Conservation (phyloP, 2,329 filamentous ascomycete genomes). For the Trichoderma aggressivum region DNA sequence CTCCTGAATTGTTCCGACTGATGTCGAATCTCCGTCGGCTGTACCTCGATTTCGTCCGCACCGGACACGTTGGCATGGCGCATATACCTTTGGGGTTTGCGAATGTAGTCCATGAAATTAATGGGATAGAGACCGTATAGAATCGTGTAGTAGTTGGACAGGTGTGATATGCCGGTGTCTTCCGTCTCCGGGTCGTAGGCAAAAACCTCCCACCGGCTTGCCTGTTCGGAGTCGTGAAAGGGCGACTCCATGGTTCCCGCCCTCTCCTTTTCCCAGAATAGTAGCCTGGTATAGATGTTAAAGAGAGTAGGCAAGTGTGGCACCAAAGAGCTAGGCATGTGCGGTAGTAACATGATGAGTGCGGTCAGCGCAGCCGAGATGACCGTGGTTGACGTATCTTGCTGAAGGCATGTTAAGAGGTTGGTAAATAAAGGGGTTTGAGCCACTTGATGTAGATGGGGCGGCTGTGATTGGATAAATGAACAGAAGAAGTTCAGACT, state of each 20-base stretch:
- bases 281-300: conserved; percentile 73
- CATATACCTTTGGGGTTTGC: conserved; percentile 75
- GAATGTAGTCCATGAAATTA: conserved; percentile 82
- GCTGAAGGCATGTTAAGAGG: conserved; percentile 69
- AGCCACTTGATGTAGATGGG: conserved; percentile 70
- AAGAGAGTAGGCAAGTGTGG: conserved; percentile 70
- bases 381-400: conserved; percentile 72
- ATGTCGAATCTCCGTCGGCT: conserved; percentile 72
- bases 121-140: conserved; percentile 80
- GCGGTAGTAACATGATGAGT: conserved; percentile 77
- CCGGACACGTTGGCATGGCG: conserved; percentile 68
- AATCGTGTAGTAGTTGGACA: conserved; percentile 75
- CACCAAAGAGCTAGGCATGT: conserved; percentile 70
- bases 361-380: conserved; percentile 72
- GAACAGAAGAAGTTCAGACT: conserved; percentile 65
- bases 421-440: conserved; percentile 70
- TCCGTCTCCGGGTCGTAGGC: conserved; percentile 60
- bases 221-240: conserved; percentile 38
- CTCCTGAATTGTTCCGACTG: conserved; percentile 72
- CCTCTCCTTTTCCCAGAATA: conserved; percentile 70
- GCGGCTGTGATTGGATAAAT: conserved; percentile 73
- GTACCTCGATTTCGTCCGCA: conserved; percentile 71
- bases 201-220: conserved; percentile 59
- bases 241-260: conserved; percentile 38
- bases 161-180: conserved; percentile 60